A percentile compares a stretch with the other conserved stretches of the same genome.
These are phyloP conservation scores for Ministeria vibrans DNA, from an alignment of 78 protist genomes.

Conservation along the genomic window DNA sequence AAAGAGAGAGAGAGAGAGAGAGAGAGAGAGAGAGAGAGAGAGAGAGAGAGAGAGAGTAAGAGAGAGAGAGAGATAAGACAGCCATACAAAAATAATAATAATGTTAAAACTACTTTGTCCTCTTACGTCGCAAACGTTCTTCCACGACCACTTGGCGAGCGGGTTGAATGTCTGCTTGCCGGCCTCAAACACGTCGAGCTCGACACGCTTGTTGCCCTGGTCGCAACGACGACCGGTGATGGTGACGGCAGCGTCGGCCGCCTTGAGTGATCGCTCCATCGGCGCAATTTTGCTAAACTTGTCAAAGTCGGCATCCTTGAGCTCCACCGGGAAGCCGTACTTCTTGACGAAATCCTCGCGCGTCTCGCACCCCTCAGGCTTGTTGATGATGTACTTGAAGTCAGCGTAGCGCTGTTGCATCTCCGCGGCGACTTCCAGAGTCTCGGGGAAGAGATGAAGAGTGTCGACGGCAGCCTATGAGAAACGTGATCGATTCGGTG, in stretches of 20 bases:
- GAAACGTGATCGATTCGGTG: too few species aligned
- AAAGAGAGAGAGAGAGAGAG: too few species aligned
- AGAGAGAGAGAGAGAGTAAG: too few species aligned
- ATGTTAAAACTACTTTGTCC: too few species aligned
- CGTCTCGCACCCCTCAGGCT: constrained; percentile 41
- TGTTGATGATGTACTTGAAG: background rate
- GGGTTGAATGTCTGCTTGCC: constrained; percentile 42
- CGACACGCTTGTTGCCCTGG: constrained; percentile 38
- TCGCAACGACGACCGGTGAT: constrained; percentile 45
- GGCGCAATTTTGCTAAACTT: constrained; percentile 36
- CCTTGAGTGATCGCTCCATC: constrained; percentile 15
- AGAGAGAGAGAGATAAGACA: too few species aligned
- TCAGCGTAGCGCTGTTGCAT: constrained; percentile 21
- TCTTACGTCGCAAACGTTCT: too few species aligned
- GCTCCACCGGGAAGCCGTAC: constrained; percentile 17
- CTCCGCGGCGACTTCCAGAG: constrained; percentile 14
- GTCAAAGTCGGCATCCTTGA: constrained; percentile 38
- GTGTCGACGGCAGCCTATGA: constrained; percentile 51
- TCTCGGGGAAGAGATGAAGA: constrained; percentile 42
- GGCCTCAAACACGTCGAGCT: constrained; percentile 30
- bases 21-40: too few species aligned
- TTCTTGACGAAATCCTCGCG: constrained; percentile 24
- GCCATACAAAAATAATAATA: too few species aligned
- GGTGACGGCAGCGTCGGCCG: constrained; percentile 6
- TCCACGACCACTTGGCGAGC: constrained; percentile 48